These are phyloP conservation scores for Massospora cicadina DNA, from an alignment of 371 early-diverging fungal species.

Conservation along the genomic window DNA sequence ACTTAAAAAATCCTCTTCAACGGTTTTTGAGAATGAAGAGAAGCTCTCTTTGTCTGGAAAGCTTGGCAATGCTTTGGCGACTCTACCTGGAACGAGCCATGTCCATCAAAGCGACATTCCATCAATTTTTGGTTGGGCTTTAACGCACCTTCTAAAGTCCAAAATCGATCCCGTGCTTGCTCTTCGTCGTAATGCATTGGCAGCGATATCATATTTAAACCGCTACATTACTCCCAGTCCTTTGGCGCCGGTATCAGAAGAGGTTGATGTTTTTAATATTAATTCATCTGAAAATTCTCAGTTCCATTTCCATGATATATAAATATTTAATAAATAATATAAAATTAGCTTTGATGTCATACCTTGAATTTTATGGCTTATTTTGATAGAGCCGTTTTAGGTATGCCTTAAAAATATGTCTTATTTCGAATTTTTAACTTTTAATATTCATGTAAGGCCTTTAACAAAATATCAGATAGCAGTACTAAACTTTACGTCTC, in stretches of 20 bases:
- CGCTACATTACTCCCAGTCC: background rate
- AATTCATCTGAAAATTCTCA: background rate
- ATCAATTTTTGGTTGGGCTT: background rate
- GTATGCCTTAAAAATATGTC: too few species aligned
- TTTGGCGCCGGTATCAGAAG: background rate
- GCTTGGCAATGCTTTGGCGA: background rate
- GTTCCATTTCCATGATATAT: background rate
- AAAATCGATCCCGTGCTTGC: background rate
- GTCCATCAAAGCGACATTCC: slow-evolving; percentile 11
- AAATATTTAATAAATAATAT: background rate
- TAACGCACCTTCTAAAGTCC: background rate
- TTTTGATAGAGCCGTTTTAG: too few species aligned
- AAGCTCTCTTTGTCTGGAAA: background rate
- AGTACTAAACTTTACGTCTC: too few species aligned
- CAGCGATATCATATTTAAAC: background rate
- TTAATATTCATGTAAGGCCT: too few species aligned
- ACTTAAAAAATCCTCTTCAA: background rate
- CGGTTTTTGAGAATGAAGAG: slow-evolving; percentile 6
- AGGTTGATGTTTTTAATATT: background rate
- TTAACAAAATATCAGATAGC: too few species aligned
- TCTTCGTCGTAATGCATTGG: background rate
- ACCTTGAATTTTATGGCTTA: too few species aligned
- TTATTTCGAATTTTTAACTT: too few species aligned
- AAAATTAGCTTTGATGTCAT: too few species aligned
- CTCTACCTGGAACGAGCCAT: background rate